phyloP scores from a whole-genome alignment of 768 basidiomycete species.

The Termitomyces sp. region DNA sequence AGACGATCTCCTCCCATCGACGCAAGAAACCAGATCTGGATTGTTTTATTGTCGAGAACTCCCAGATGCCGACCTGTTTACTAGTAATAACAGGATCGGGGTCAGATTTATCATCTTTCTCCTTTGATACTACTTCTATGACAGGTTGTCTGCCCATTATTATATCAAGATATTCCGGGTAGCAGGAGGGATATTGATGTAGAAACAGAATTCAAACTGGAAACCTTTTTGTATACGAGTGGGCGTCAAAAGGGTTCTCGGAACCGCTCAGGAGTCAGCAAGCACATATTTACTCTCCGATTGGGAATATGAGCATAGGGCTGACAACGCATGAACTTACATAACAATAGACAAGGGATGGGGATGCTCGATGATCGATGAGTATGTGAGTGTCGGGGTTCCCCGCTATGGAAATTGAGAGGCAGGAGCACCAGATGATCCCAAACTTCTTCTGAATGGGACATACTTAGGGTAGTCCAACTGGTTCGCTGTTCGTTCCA shows the following conservation, averaged over 20 bases:
- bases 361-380: too few species aligned
- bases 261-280: neutral
- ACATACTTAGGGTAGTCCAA: too few species aligned
- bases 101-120: neutral
- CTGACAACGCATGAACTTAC: neutral
- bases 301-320: neutral
- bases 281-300: neutral
- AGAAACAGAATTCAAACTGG: neutral
- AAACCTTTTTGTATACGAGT: neutral
- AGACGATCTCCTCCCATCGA: slow-evolving; percentile 5
- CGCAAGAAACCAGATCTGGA: slow-evolving; percentile 1
- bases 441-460: too few species aligned
- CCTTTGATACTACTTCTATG: neutral
- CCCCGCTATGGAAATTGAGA: too few species aligned
- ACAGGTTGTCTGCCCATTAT: neutral
- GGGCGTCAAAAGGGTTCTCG: neutral
- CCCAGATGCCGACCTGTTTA: slow-evolving; percentile 17
- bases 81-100: slow-evolving; percentile 8
- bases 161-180: neutral
- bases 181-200: neutral
- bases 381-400: too few species aligned
- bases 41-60: slow-evolving; percentile 7
- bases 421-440: too few species aligned
- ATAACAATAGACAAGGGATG: too few species aligned
- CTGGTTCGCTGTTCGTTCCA: too few species aligned